Base-by-base conservation (phyloP, 495 filamentous ascomycete species). In the Annulohypoxylon stygium region DNA sequence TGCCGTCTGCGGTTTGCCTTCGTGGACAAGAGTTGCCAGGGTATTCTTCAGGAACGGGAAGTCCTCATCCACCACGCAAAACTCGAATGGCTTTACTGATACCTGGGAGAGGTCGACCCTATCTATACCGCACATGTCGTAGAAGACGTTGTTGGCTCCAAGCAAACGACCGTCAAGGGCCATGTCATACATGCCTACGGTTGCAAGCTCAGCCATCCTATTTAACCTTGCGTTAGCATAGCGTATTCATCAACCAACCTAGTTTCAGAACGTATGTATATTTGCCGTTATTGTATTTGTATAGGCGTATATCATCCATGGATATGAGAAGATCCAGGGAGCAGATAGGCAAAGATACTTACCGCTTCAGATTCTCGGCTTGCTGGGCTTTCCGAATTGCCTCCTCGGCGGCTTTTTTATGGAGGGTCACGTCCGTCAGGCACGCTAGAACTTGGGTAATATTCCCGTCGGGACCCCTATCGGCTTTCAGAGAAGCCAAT, bases 41-140 rank as follows among this genome's bases (percentile, higher is more conserved):
- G 87, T 80, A 10, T 70, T 70, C 65, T 85, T 79, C 0, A 92
- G 84, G 1, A 75, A 77, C 11, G 77, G 76, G 34, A 83, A 76
- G 66, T 93, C 91, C 62, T 91, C 88, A 45, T 87, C 83, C 36
- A 83, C 85, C 36, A 93, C 87, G 67, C 80, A 81, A 10, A 61
- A 61, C 59, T 83, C 76, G 72, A 79, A 83, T 1, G 83, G 83
- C 66, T 77, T 78, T 25, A 83, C 64, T 12, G 65, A 61, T 6
- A 75, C 54, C 0, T 75, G 67, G 10, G 72, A 61, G 12, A 76
- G 75, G 43, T 82, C 83, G 18, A 78, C 76, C 48, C 84, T 86
- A 47, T 90, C 84, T 80, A 93, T 90, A 88, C 91, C 93, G 20
- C 83, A 84, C 79, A 85, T 81, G 58, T 85, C 80, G 51, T 77